Conservation (phyloP, 345 rosid genomes). For the Capsella bursapastoris region DNA sequence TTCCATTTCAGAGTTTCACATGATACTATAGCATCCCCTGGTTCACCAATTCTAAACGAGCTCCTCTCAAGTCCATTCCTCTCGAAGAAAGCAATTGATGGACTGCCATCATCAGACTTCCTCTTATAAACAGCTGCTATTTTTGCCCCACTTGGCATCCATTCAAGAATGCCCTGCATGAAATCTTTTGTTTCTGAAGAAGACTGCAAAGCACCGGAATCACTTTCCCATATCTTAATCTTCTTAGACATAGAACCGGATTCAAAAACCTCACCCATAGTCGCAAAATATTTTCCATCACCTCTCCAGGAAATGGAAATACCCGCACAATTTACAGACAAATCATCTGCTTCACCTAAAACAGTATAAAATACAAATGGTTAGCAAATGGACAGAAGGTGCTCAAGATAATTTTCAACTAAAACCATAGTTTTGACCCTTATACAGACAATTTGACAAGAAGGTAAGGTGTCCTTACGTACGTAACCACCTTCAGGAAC, state of each 20-base stretch:
- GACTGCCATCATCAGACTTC: conserved; percentile 60
- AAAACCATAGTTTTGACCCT: conserved; percentile 6
- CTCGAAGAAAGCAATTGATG: conserved; percentile 75
- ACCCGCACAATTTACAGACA: conserved; percentile 45
- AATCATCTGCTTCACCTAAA: conserved; percentile 53
- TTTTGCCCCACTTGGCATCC: conserved; percentile 99
- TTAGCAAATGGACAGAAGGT: conserved; percentile 10
- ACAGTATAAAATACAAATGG: conserved; percentile 15
- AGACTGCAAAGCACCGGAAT: conserved; percentile 75
- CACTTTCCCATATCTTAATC: conserved; percentile 93
- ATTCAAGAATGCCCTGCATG: conserved; percentile 73
- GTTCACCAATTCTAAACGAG: conserved; percentile 64
- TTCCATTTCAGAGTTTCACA: conserved; percentile 82
- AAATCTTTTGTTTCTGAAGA: conserved; percentile 70
- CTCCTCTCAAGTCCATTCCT: conserved; percentile 89
- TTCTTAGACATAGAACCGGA: conserved; percentile 55
- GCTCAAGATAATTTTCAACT: neutral
- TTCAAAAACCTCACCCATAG: conserved; percentile 51
- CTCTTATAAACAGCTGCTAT: conserved; percentile 75
- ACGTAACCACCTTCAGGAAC: conserved; percentile 69
- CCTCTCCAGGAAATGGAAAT: conserved; percentile 87
- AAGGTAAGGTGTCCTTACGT: conserved; percentile 72
- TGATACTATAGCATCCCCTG: conserved; percentile 48
- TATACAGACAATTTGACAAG: conserved; percentile 10
- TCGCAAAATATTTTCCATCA: conserved; percentile 88